Evolutionary conservation across 345 rosid genomes (phyloP).

Genomic region (Combretum micranthum): DNA sequence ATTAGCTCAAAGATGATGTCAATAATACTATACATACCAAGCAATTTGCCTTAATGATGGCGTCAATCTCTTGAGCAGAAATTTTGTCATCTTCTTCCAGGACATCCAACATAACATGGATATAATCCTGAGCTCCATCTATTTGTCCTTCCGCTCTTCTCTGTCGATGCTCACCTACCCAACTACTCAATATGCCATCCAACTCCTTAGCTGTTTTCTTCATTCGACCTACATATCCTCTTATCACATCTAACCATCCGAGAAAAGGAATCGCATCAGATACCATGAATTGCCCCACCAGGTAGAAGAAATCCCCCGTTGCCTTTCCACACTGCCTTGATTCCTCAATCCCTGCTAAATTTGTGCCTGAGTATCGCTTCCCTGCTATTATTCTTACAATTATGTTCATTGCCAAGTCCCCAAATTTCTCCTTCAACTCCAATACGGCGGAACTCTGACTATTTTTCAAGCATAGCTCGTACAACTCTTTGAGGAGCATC

Average conservation of each 20-base stretch:
- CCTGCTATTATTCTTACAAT: slow-evolving; percentile 22
- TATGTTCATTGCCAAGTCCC: slow-evolving; percentile 19
- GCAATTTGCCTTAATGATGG: slow-evolving; percentile 10
- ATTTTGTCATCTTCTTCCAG: slow-evolving; percentile 7
- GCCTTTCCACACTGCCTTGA: slow-evolving; percentile 17
- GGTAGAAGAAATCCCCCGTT: slow-evolving; percentile 11
- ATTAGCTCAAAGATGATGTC: too few species aligned
- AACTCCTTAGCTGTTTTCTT: slow-evolving; percentile 27
- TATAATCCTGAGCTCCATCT: slow-evolving; percentile 13
- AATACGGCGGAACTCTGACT: slow-evolving; percentile 11
- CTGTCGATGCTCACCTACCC: slow-evolving; percentile 30
- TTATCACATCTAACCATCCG: slow-evolving; percentile 26
- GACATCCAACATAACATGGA: slow-evolving; percentile 19
- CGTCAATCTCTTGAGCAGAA: slow-evolving; percentile 8
- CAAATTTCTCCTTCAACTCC: slow-evolving; percentile 19
- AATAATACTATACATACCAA: slow-evolving; percentile 17
- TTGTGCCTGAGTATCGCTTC: slow-evolving; percentile 12
- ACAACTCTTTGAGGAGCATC: slow-evolving; percentile 12
- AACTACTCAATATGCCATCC: slow-evolving; percentile 28
- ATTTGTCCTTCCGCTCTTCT: slow-evolving; percentile 11
- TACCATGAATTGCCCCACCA: slow-evolving; percentile 15
- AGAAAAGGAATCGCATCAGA: slow-evolving; percentile 29
- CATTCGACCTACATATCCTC: slow-evolving; percentile 20
- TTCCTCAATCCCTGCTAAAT: slow-evolving; percentile 5
- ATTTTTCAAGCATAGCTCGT: slow-evolving; percentile 12